Conservation (phyloP, 1,284 basidiomycete genomes). For the Schizophyllum commune region DNA sequence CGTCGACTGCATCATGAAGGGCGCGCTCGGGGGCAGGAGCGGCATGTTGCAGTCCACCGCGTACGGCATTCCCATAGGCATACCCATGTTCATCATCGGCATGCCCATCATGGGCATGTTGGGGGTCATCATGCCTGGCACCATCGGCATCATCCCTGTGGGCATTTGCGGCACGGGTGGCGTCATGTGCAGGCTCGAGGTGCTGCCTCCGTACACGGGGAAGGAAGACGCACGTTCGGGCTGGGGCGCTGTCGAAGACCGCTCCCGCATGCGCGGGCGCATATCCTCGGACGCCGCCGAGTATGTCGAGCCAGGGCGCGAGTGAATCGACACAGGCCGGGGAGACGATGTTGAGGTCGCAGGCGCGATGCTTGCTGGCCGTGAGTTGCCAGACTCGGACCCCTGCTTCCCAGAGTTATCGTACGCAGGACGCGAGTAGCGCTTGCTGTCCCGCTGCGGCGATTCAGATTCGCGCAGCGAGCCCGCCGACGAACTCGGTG, state of each 20-base stretch:
- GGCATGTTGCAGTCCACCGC: conserved; percentile 42
- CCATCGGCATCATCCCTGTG: conserved; percentile 13
- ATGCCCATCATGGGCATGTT: not conserved
- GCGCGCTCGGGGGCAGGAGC: conserved; percentile 62
- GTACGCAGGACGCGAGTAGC: conserved; percentile 30
- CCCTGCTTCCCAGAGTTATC: conserved; percentile 35
- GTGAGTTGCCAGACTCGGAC: conserved; percentile 29
- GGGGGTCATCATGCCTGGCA: not conserved
- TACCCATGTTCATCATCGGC: conserved; percentile 21
- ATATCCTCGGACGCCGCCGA: conserved; percentile 17
- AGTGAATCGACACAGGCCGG: conserved; percentile 32
- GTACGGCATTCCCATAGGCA: conserved; percentile 25
- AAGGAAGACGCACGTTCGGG: conserved; percentile 5
- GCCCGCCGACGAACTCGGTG: conserved; percentile 29
- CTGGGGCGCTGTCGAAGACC: conserved; percentile 9
- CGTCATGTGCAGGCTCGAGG: not conserved
- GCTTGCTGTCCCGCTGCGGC: conserved; percentile 26
- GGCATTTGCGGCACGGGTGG: conserved; percentile 30
- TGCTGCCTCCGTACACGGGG: not conserved
- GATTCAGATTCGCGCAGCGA: conserved; percentile 36
- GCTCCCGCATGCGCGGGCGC: conserved; percentile 4
- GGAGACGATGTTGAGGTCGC: conserved; percentile 31
- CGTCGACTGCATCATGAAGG: conserved; percentile 60
- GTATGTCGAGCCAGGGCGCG: conserved; percentile 25
- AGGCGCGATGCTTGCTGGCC: conserved; percentile 15